Percentiles rank a stretch among this genome's conserved stretches.
These are phyloP conservation scores for Mycena vitilis DNA, from an alignment of 768 basidiomycete species.

Conservation along the genomic window DNA sequence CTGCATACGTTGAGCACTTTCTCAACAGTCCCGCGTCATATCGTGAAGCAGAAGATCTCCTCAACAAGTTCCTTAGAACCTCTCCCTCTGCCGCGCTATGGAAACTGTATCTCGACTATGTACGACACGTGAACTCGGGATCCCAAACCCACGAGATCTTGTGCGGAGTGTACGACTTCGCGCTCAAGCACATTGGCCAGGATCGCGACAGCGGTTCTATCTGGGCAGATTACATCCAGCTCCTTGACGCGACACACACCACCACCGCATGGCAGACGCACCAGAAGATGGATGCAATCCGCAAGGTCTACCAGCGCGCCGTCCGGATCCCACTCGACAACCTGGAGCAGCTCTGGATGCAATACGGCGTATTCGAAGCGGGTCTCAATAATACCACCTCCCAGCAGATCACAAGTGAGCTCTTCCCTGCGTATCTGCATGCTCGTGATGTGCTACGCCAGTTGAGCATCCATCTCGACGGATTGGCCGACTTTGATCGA, in stretches of 20 bases:
- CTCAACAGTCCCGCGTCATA: conserved; percentile 72
- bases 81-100: conserved; percentile 92
- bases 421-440: conserved; percentile 95
- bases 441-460: conserved; percentile 90
- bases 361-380: conserved; percentile 93
- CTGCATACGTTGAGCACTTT: conserved; percentile 85
- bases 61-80: conserved; percentile 85
- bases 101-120: conserved; percentile 94
- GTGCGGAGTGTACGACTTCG: conserved; percentile 92
- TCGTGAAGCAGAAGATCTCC: conserved; percentile 86
- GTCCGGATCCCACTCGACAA: conserved; percentile 96
- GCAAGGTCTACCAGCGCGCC: conserved; percentile 93
- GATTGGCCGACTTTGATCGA: conserved; percentile 62
- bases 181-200: conserved; percentile 87
- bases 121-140: conserved; percentile 79
- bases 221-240: conserved; percentile 95
- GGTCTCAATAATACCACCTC: conserved; percentile 91
- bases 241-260: conserved; percentile 83
- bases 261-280: conserved; percentile 94
- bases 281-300: conserved; percentile 92
- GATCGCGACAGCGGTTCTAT: conserved; percentile 94
- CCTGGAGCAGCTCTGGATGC: conserved; percentile 92
- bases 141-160: conserved; percentile 80
- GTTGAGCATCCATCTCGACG: conserved; percentile 76
- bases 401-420: conserved; percentile 94